phyloP scores from a whole-genome alignment of 257 asterid species.

The Fraxinus cuspidata region DNA sequence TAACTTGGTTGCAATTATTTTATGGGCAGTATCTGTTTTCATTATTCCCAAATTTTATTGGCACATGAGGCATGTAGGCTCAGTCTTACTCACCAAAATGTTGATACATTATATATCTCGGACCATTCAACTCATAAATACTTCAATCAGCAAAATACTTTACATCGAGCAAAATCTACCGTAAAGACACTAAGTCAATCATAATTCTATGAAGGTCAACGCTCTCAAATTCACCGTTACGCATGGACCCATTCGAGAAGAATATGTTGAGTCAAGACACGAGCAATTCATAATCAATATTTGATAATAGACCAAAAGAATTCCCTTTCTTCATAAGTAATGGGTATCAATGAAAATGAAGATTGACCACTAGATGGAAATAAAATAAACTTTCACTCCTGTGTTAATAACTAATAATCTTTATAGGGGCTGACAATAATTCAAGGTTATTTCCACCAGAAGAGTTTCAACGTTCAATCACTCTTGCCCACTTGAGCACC shows the following conservation, averaged over 20 bases:
- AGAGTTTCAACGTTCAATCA: slow-evolving; percentile 57
- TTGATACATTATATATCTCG: too few species aligned
- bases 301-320: neutral
- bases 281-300: neutral
- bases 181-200: too few species aligned
- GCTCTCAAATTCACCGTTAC: neutral
- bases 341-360: slow-evolving; percentile 12
- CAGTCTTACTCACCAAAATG: too few species aligned
- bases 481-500: slow-evolving; percentile 93
- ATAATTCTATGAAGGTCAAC: too few species aligned
- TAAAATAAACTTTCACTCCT: slow-evolving; percentile 7
- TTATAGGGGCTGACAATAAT: slow-evolving; percentile 20
- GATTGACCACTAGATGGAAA: neutral
- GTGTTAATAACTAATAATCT: slow-evolving; percentile 18
- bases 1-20: neutral
- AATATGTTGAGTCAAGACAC: neutral
- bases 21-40: neutral
- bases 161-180: neutral
- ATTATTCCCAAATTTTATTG: neutral
- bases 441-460: slow-evolving; percentile 27
- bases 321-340: neutral
- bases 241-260: neutral
- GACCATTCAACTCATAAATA: neutral
- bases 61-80: neutral
- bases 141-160: too few species aligned